Evolutionary conservation across 2,329 filamentous ascomycete genomes (phyloP).

Genomic region (Coniochaeta prunicola): DNA sequence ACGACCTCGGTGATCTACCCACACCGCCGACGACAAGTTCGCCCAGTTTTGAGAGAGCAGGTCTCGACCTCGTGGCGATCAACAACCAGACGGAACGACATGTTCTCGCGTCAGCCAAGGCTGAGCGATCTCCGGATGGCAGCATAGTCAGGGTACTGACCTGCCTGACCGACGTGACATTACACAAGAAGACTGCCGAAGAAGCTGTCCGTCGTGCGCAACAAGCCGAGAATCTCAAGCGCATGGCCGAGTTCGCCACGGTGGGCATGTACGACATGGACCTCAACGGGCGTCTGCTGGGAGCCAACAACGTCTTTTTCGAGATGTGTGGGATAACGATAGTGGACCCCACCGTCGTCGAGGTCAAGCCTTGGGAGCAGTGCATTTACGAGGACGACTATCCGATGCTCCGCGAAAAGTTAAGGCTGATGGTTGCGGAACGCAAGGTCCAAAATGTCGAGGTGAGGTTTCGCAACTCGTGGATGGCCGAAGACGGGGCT

Average conservation of each 20-base stretch:
- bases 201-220: slow-evolving; percentile 41
- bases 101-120: slow-evolving; percentile 39
- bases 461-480: slow-evolving; percentile 39
- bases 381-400: slow-evolving; percentile 39
- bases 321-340: slow-evolving; percentile 42
- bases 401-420: slow-evolving; percentile 28
- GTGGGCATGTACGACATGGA: slow-evolving; percentile 50
- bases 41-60: slow-evolving; percentile 27
- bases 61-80: slow-evolving; percentile 23
- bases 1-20: slow-evolving; percentile 12
- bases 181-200: slow-evolving; percentile 40
- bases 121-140: slow-evolving; percentile 35
- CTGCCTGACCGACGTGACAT: slow-evolving; percentile 43
- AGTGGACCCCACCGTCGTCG: slow-evolving; percentile 27
- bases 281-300: slow-evolving; percentile 38
- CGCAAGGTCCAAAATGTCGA: slow-evolving; percentile 38
- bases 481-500: slow-evolving; percentile 35
- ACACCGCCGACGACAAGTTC: slow-evolving; percentile 22
- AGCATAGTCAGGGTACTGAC: slow-evolving; percentile 37
- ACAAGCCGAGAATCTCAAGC: slow-evolving; percentile 44
- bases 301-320: slow-evolving; percentile 46
- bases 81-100: slow-evolving; percentile 30
- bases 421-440: slow-evolving; percentile 30
- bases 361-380: slow-evolving; percentile 35
- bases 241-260: slow-evolving; percentile 46